Base-by-base conservation (phyloP, 768 basidiomycete species). In the Boletus subparvulus region DNA sequence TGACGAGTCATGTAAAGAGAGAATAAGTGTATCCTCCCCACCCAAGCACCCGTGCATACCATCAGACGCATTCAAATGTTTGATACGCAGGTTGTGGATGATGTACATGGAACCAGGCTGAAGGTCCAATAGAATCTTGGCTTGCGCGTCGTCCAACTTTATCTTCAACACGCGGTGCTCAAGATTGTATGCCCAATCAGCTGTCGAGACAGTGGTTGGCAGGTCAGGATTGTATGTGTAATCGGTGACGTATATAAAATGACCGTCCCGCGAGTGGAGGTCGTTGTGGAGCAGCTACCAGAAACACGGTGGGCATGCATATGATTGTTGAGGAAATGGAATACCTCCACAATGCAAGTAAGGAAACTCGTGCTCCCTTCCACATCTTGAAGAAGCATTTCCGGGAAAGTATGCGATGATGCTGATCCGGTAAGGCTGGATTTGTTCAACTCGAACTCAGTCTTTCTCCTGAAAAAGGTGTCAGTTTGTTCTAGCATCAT, bases 231-330 rank as follows among this genome's bases (percentile, higher is more conserved):
- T 78, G 4, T 71, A 65, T 2, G 86, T 86, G 63, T 87, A 89
- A 66, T 90, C 88, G 9, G 86, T 88, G 33, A 85, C 80, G 58
- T 80, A 84, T 39, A 88, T 67, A 47, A 72, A 75, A 5, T 77
- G 69, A 26, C 66, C 65, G 28, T 72, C 67, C 32, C 66, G 61
- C 17, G 72, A 61, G 43, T 74, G 70, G 19, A 68, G 59, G 13
- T 72, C 70, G 19, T 74, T 57, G 56, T 78, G 75, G 4, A 88
- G 69, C 35, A 86, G 66, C 86, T 87, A 54, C 14, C 50, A 33
- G 28, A 32, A 42, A 51, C 24, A 39, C 14, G 24, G 39, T 58
- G 21, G 43, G 47, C 12, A 50, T 26, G 17, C 30, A 32, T 21
- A n/a, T 6, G 24, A 49, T n/a, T 19, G 33, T 35, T 16, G 36